phyloP scores from a whole-genome alignment of 169 alveolate genomes.

The Cryptosporidium andersoni region DNA sequence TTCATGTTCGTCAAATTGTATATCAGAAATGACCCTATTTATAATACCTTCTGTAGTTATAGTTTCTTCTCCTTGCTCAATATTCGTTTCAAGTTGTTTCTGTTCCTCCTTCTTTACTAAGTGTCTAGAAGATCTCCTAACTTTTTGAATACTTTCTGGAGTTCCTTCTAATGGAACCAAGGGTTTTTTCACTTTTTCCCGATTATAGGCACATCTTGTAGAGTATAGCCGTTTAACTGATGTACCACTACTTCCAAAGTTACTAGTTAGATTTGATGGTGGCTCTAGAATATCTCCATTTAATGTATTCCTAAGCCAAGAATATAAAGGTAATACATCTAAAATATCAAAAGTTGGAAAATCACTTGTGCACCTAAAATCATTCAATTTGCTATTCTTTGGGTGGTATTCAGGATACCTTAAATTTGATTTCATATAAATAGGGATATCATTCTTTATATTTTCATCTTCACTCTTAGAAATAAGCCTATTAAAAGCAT shows the following conservation, averaged over 20 bases:
- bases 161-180: no score
- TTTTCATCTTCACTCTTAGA: neutral
- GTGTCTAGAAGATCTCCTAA: slow-evolving; percentile 49
- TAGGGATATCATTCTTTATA: neutral
- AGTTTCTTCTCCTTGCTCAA: neutral
- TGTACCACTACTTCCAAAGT: no score
- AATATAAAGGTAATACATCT: slow-evolving; percentile 46
- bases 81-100: neutral
- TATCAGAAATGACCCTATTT: no score
- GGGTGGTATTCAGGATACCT: neutral
- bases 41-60: no score
- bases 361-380: neutral
- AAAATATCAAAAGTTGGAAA: slow-evolving; percentile 18
- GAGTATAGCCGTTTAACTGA: no score
- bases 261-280: neutral
- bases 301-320: slow-evolving; percentile 38
- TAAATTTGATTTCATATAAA: neutral
- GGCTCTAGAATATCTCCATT: slow-evolving; percentile 14
- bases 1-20: no score
- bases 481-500: slow-evolving; percentile 2
- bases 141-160: neutral
- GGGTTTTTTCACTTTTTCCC: no score
- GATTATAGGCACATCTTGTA: no score
- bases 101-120: neutral
- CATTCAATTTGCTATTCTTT: neutral